Conservation (phyloP, 1,139 yeast species). For the Geotrichum europaeum region DNA sequence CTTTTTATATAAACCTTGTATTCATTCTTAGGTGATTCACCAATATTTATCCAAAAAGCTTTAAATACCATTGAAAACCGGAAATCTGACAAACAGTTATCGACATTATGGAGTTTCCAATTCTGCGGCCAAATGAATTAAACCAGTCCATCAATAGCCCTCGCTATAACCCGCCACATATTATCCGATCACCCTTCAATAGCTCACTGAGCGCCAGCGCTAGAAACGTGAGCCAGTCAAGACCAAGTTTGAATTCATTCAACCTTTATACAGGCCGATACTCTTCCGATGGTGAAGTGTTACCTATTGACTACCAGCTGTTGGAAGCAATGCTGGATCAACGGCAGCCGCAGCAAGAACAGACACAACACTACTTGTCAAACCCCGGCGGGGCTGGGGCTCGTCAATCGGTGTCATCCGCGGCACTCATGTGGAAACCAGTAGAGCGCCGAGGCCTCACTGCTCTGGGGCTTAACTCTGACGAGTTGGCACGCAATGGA, state of each 20-base stretch:
- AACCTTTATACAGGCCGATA: not conserved
- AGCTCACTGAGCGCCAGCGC: not conserved
- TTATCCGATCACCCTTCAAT: not conserved
- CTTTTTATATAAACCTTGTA: no score
- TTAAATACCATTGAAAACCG: not conserved
- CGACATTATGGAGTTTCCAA: slow-evolving; percentile 1
- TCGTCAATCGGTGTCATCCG: slow-evolving; percentile 1
- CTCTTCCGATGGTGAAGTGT: slow-evolving; percentile 6
- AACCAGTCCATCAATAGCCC: not conserved
- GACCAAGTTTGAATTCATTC: not conserved
- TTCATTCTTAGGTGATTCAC: no score
- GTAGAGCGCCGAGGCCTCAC: slow-evolving; percentile 1
- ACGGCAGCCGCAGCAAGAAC: not conserved
- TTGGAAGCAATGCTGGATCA: not conserved
- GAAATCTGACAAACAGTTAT: not conserved
- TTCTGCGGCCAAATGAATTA: not conserved
- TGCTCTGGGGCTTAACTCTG: not conserved
- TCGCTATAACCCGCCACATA: not conserved
- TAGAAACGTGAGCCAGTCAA: not conserved
- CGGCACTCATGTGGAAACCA: slow-evolving; percentile 3
- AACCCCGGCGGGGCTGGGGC: not conserved
- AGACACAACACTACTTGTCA: not conserved
- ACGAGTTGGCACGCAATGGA: slow-evolving; percentile 7
- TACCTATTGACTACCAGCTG: not conserved
- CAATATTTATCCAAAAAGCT: not conserved